Evolutionary conservation across 305 asterid genomes (phyloP), one percentile per base, ranked within the genome.

Genomic region (Fraxinus albicans): DNA sequence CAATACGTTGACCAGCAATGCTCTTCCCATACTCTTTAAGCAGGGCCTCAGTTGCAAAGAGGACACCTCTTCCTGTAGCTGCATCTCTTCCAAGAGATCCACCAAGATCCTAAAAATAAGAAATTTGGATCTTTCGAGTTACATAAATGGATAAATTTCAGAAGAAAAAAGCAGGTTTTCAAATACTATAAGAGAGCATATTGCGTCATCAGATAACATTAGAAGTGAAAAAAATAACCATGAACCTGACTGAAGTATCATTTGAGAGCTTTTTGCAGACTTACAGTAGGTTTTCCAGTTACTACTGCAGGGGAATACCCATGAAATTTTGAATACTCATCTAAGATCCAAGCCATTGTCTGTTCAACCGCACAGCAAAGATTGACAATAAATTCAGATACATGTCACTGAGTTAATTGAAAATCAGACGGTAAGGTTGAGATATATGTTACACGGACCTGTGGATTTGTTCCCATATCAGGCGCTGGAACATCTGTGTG

Each of bases 31-130:
- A 82, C 78, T 95, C 98, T 38, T 89, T 85, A 7, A 95, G 97
- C 69, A 95, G 87, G 8, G 98, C 98, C 83, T 95, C 93, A 2
- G 98, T 86, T 25, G 91, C 98, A 70, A 85, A 95, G 63, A 95
- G 91, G 8, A 92, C 97, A 8, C 98, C 98, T 87, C 98, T 86
- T 58, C 98, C 98, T 0, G 98, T 95, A 10, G 98, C 98, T 23
- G 98, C 98, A 84, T 95, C 98, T 86, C 98, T 90, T 75, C 98
- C 98, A 13, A 95, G 92, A n/a, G 98, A 95, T 80, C 98, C 98
- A 79, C 98, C 98, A 9, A 95, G 93, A 73, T 93, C 98, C 98
- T 93, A 85, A 73, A 50, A 6, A 3, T 6, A 60, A 42, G 75
- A 13, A 0, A 47, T 13, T 33, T 17, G 25, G 69, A 23, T 78